Percentiles rank a stretch among this genome's conserved stretches.
Evolutionary conservation across 2,329 filamentous ascomycete species (phyloP).

Genomic region (Colletotrichum tofieldiae): DNA sequence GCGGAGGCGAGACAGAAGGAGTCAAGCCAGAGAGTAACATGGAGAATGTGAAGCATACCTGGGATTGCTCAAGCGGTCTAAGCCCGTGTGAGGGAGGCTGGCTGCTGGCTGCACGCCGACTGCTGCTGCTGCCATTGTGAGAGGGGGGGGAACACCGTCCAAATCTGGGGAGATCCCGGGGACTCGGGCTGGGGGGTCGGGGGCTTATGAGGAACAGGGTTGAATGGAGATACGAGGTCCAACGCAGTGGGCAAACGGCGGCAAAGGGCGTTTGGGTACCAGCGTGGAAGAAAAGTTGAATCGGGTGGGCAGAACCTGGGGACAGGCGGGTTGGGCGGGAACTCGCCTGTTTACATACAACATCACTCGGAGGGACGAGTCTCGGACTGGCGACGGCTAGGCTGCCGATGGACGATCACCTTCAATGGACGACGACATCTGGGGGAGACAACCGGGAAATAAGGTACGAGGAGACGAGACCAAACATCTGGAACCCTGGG

Average conservation of each 20-base stretch:
- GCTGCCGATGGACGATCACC: slow-evolving; percentile 7
- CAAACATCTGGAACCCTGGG: neutral
- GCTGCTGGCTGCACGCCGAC: slow-evolving; percentile 19
- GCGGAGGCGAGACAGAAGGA: neutral
- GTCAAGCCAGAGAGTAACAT: neutral
- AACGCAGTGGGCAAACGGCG: neutral
- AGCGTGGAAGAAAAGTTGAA: neutral
- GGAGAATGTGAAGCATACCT: slow-evolving; percentile 4
- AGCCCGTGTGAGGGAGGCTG: neutral
- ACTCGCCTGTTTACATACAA: slow-evolving; percentile 17
- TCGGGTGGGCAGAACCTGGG: neutral
- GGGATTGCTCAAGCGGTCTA: slow-evolving; percentile 1
- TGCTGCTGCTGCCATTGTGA: slow-evolving; percentile 37
- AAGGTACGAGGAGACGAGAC: neutral
- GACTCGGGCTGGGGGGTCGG: too few species aligned
- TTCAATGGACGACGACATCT: neutral
- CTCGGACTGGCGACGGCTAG: neutral
- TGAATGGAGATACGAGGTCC: neutral
- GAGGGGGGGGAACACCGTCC: neutral
- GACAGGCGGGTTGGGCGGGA: neutral
- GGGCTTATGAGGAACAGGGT: neutral
- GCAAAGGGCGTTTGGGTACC: neutral
- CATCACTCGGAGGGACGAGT: neutral
- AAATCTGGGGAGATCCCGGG: slow-evolving; percentile 7
- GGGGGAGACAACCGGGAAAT: neutral